Percentiles rank a stretch among this genome's conserved stretches.
These are phyloP conservation scores for Shiraia sp. DNA, from an alignment of 2,329 filamentous ascomycete genomes.

Conservation along the genomic window DNA sequence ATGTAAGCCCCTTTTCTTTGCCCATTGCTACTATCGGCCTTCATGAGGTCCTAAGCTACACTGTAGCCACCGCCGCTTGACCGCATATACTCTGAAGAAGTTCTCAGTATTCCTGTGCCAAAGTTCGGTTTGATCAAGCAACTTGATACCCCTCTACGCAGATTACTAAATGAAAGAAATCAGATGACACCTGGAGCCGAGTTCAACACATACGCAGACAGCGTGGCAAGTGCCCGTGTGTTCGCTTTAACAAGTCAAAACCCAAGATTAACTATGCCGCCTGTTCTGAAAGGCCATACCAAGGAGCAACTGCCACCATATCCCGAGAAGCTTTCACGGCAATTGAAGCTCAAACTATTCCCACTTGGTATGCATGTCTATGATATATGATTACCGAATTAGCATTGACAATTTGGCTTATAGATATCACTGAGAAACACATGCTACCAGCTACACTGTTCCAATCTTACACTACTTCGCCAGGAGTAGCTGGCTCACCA, in stretches of 20 bases:
- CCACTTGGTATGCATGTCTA: conserved; percentile 44
- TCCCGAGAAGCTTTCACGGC: conserved; percentile 46
- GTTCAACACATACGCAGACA: conserved; percentile 93
- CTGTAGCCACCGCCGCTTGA: conserved; percentile 24
- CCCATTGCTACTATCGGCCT: background rate
- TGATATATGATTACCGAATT: too few species aligned
- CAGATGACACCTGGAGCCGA: conserved; percentile 78
- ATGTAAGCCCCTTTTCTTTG: conserved; percentile 51
- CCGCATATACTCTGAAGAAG: conserved; percentile 20
- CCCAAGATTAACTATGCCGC: conserved; percentile 80
- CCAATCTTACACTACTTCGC: conserved; percentile 27
- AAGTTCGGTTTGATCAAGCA: conserved; percentile 46
- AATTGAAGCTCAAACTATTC: conserved; percentile 52
- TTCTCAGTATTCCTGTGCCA: conserved; percentile 30
- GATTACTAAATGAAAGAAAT: conserved; percentile 38
- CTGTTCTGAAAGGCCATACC: conserved; percentile 53
- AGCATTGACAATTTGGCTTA: conserved; percentile 8
- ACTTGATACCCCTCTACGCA: conserved; percentile 37
- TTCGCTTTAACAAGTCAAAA: conserved; percentile 56
- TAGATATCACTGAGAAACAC: conserved; percentile 53
- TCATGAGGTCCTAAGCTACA: too few species aligned
- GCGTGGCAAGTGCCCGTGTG: conserved; percentile 52
- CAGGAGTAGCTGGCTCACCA: conserved; percentile 42
- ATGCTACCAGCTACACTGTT: conserved; percentile 47
- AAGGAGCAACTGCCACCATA: conserved; percentile 42